Evolutionary conservation across 352 stramenopile species (phyloP), one percentile per base, ranked within the genome.

Genomic region (Phytophthora pisi): DNA sequence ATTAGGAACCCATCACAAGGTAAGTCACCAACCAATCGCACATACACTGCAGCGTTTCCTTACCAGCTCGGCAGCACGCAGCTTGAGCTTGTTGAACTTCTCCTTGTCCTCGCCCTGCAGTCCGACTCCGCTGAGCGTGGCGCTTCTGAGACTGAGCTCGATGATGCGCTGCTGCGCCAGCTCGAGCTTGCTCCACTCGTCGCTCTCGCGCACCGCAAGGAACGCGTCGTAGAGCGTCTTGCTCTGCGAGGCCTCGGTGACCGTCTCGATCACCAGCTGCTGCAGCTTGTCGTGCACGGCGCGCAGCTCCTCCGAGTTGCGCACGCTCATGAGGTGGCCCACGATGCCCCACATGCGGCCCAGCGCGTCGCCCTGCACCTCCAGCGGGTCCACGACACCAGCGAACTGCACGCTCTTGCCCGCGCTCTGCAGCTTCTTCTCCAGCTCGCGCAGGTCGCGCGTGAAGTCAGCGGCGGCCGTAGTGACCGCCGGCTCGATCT

Each of bases 271-370:
- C 28, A 99, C 93, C 38, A 97, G 87, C 61, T 98, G 94, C 71
- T 95, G 86, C 68, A 98, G 89, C 36, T 91, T 70, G 70, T 98
- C 91, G 75, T 99, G 96, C 15, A 92, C 96, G n/a, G 86, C 68
- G 38, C 97, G 86, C 20, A 99, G 77, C 55, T 97, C 94, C 5
- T 98, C 91, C 49, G 88, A 97, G 79, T 99, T 99, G 72, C 97
- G 96, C 24, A 99, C 97, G 50, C 95, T 98, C 75, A 98, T 98
- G 46, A 99, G 86, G 79, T 99, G 97, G 28, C 90, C 88, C 23
- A 98, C 96, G 16, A 99, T 81, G 16, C 96, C 96, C 97, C 97
- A 99, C 45, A 95, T 86, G 61, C 95, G 98, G 5, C 83, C 86
- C 20, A 99, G 74, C 34, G 91, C 88, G 60, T 97, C 92, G 43